Evolutionary conservation across 2,329 filamentous ascomycete species (phyloP), one percentile per base, ranked within the genome.

Genomic region (Elsinoe ampelina): DNA sequence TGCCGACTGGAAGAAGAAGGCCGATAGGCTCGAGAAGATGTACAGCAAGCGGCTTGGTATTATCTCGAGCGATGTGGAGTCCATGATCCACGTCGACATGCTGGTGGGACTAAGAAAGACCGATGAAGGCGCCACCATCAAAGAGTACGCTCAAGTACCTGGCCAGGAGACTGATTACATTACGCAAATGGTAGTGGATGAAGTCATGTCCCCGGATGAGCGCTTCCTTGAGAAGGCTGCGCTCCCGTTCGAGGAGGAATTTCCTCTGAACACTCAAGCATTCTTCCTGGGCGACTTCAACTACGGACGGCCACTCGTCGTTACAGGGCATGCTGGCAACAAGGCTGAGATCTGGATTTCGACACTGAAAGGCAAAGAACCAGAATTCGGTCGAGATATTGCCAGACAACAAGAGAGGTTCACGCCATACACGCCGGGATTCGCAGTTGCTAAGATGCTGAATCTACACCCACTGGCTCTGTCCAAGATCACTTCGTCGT

Each of bases 261-360:
- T 96, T 61, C 91, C 93, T 0, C 73, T 84, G 57, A 85, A 84
- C 38, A 87, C 89, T 1, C 82, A 85, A 57, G 90, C 87, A 0
- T 98, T 98, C 74, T 97, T 95, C 76, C 75, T 98, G 2, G 93
- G 93, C 47, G 91, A 96, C 36, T 95, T 86, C 72, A 89, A 89
- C 55, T 97, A 95, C 65, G 93, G 93, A 13, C 83, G 91, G 36
- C 92, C 93, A 2, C 75, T 95, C n/a, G 84, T 93, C 68, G 83
- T 98, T 19, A 80, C 81, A 20, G 83, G 82, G 1, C 89, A 97
- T 66, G 77, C 77, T 13, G 78, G 81, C 58, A 85, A 87, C 65
- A 91, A 88, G 70, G 83, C 88, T 10, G 85, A 89, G 58, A 83
- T 95, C 55, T 81, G 85, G 72, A 78, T 97, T n/a, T 86, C 85